These are phyloP conservation scores for Aspergillus uvarum DNA, from an alignment of 2,329 filamentous ascomycete species.

Conservation along the genomic window DNA sequence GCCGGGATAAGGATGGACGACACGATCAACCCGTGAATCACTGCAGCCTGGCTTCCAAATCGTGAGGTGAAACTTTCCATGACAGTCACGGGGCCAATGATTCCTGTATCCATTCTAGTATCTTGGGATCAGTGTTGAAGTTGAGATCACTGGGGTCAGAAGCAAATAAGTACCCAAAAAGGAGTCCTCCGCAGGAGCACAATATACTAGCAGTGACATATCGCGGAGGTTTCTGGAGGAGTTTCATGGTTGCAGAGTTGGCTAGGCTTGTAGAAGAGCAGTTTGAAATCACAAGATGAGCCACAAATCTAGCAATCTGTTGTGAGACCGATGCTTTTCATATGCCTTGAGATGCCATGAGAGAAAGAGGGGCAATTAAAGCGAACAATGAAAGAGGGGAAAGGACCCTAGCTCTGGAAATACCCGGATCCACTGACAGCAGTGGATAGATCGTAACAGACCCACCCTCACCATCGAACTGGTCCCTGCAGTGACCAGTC, in stretches of 20 bases:
- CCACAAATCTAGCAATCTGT: not conserved
- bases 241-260: slow-evolving; percentile 2
- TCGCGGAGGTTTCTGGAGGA: slow-evolving; percentile 14
- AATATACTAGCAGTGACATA: slow-evolving; percentile 22
- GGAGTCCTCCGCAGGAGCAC: slow-evolving; percentile 21
- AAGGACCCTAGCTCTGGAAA: not conserved
- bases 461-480: not conserved
- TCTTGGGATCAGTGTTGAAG: not conserved
- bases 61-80: slow-evolving; percentile 54
- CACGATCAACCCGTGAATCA: slow-evolving; percentile 58
- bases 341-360: not conserved
- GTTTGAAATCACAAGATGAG: not conserved
- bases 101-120: slow-evolving; percentile 50
- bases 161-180: slow-evolving; percentile 17
- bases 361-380: not conserved
- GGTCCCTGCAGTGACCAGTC: no score
- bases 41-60: slow-evolving; percentile 54
- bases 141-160: not conserved
- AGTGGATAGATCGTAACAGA: not conserved
- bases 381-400: not conserved
- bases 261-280: not conserved
- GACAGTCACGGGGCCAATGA: slow-evolving; percentile 59
- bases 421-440: not conserved
- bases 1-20: slow-evolving; percentile 61
- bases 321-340: not conserved